Evolutionary conservation across 805 yeast genomes (phyloP).

Genomic region (Schwanniomyces pseudopolymorphus): DNA sequence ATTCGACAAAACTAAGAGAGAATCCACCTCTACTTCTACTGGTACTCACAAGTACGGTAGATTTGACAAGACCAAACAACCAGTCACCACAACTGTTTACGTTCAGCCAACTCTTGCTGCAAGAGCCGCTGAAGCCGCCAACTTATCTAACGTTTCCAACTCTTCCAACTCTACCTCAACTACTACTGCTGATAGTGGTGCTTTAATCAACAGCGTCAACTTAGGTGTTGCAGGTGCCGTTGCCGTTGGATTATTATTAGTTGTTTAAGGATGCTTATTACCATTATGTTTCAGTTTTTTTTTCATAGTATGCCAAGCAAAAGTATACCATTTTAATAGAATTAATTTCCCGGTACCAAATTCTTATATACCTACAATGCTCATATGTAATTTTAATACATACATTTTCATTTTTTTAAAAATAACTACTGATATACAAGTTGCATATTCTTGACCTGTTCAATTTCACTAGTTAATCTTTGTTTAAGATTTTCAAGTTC

Average conservation of each 20-base stretch:
- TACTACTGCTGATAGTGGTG: constrained; percentile 24
- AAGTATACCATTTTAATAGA: neutral
- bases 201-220: constrained; percentile 18
- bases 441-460: constrained; percentile 5
- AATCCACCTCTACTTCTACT: constrained; percentile 28
- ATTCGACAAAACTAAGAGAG: constrained; percentile 34
- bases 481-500: constrained; percentile 15
- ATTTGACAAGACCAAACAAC: constrained; percentile 36
- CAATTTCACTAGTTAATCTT: constrained; percentile 9
- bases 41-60: constrained; percentile 36
- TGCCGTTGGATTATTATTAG: constrained; percentile 51
- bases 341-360: neutral
- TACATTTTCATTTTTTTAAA: neutral
- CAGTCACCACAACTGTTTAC: constrained; percentile 30
- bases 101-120: constrained; percentile 7
- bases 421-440: neutral
- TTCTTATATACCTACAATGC: constrained; percentile 2
- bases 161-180: constrained; percentile 19
- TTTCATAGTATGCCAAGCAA: neutral
- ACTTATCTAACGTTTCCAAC: constrained; percentile 8
- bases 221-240: constrained; percentile 42
- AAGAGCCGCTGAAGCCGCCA: neutral
- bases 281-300: neutral
- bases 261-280: constrained; percentile 28
- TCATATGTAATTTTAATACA: neutral